A percentile compares a stretch with the other conserved stretches of the same genome.
Conservation (phyloP, 2,329 filamentous ascomycete species). For the Aspergillus carbonarius region DNA sequence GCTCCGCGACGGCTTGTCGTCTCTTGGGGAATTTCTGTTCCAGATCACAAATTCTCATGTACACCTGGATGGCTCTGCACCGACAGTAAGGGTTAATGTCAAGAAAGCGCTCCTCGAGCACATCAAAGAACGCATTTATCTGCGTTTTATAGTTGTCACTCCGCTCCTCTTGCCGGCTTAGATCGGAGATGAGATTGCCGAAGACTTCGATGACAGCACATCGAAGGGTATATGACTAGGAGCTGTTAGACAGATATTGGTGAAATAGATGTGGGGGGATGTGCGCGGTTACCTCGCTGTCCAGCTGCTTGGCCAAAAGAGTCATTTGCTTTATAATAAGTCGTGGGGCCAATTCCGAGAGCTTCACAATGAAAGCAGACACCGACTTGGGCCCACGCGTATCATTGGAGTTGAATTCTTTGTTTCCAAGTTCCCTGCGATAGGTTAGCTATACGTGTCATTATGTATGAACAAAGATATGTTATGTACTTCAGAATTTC, state of each 20-base stretch:
- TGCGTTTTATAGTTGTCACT: slow-evolving; percentile 93
- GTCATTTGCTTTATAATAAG: slow-evolving; percentile 98
- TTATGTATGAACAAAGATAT: neutral
- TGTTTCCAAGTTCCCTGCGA: slow-evolving; percentile 81
- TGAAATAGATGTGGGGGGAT: neutral
- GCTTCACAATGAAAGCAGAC: slow-evolving; percentile 85
- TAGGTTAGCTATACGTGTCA: slow-evolving; percentile 20
- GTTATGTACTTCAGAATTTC: slow-evolving; percentile 68
- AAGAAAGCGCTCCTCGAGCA: slow-evolving; percentile 91
- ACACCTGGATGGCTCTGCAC: slow-evolving; percentile 88
- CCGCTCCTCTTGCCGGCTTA: slow-evolving; percentile 87
- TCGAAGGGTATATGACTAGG: slow-evolving; percentile 81
- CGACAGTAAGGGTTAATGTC: slow-evolving; percentile 97
- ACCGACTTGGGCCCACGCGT: slow-evolving; percentile 94
- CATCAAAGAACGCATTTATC: slow-evolving; percentile 95
- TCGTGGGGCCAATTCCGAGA: slow-evolving; percentile 87
- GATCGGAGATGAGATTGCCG: slow-evolving; percentile 87
- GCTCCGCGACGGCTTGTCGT: slow-evolving; percentile 79
- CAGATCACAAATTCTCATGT: slow-evolving; percentile 86
- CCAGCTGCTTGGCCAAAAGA: slow-evolving; percentile 86
- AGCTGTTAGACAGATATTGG: slow-evolving; percentile 10
- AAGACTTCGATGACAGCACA: slow-evolving; percentile 96
- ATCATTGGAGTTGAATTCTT: slow-evolving; percentile 97
- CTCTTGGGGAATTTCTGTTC: slow-evolving; percentile 94
- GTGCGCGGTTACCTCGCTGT: slow-evolving; percentile 74